Percentiles rank a stretch among this genome's conserved stretches.
phyloP scores from a whole-genome alignment of 2,329 filamentous ascomycete species.

The Pseudogymnoascus sp. region DNA sequence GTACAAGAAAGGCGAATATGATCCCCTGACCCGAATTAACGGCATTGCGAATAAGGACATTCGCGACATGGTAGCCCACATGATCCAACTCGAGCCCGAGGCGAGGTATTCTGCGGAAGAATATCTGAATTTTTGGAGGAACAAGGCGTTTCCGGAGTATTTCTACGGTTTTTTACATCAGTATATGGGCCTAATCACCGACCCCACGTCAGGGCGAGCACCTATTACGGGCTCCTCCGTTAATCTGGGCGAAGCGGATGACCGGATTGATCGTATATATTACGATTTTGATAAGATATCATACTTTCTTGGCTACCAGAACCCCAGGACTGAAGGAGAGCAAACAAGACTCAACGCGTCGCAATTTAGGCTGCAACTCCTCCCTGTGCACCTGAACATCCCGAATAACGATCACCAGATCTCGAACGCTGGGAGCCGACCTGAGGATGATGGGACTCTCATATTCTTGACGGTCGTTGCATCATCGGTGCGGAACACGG shows the following conservation, averaged over 20 bases:
- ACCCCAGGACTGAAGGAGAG: slow-evolving; percentile 21
- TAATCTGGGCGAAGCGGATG: slow-evolving; percentile 80
- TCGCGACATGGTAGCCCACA: slow-evolving; percentile 81
- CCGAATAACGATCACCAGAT: slow-evolving; percentile 73
- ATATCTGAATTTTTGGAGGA: slow-evolving; percentile 85
- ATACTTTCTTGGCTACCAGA: slow-evolving; percentile 75
- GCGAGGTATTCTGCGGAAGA: slow-evolving; percentile 89
- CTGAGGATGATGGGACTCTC: slow-evolving; percentile 78
- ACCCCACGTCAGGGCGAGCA: slow-evolving; percentile 72
- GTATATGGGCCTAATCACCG: slow-evolving; percentile 93
- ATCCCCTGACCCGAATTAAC: slow-evolving; percentile 71
- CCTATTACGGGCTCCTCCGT: slow-evolving; percentile 58
- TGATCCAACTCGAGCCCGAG: slow-evolving; percentile 92
- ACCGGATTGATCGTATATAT: slow-evolving; percentile 87
- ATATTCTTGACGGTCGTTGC: slow-evolving; percentile 87
- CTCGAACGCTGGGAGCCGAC: slow-evolving; percentile 49
- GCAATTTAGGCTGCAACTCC: slow-evolving; percentile 51
- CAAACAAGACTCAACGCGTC: slow-evolving; percentile 27
- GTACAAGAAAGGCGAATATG: slow-evolving; percentile 87
- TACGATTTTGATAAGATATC: slow-evolving; percentile 97
- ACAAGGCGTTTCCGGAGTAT: slow-evolving; percentile 88
- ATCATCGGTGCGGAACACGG: slow-evolving; percentile 81
- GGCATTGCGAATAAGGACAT: slow-evolving; percentile 84
- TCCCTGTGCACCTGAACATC: slow-evolving; percentile 78
- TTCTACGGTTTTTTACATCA: slow-evolving; percentile 97